Conservation (phyloP, 2,329 filamentous ascomycete genomes). For the Cordyceps tenuipes region DNA sequence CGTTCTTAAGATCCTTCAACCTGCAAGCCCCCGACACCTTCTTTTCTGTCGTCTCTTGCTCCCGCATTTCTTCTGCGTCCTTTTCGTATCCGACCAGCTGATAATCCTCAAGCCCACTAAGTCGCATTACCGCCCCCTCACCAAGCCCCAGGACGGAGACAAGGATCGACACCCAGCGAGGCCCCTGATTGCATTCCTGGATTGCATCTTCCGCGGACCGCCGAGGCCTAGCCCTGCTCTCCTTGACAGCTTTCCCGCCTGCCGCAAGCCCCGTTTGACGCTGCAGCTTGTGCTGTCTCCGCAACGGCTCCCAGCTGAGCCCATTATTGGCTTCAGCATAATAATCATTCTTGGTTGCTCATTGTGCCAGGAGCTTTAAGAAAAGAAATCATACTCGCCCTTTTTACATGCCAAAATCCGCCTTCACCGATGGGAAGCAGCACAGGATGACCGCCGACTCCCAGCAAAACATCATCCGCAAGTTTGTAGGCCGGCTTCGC, state of each 20-base stretch:
- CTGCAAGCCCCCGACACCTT: background rate
- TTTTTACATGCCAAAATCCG: background rate
- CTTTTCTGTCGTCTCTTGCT: background rate
- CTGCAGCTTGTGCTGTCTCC: constrained; percentile 6
- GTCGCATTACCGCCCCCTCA: background rate
- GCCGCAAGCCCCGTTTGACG: background rate
- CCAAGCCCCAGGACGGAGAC: background rate
- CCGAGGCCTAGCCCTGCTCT: background rate
- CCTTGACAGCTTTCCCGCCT: background rate
- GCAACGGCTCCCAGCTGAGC: background rate
- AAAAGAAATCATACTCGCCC: no score
- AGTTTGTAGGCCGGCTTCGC: constrained; percentile 9
- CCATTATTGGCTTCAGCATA: background rate
- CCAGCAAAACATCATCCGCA: constrained; percentile 2
- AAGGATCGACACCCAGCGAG: constrained; percentile 7
- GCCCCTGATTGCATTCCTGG: constrained; percentile 6
- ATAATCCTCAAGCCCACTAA: background rate
- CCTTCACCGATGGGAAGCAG: background rate
- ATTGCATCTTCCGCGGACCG: background rate
- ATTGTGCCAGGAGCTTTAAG: background rate
- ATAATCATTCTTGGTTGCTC: background rate
- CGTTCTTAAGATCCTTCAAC: background rate
- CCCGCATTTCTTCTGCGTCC: background rate
- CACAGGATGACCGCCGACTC: constrained; percentile 1
- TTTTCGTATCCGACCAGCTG: background rate